These are phyloP conservation scores for Cylindrodendrum hubeiense DNA, from an alignment of 2,329 filamentous ascomycete species.

Conservation along the genomic window DNA sequence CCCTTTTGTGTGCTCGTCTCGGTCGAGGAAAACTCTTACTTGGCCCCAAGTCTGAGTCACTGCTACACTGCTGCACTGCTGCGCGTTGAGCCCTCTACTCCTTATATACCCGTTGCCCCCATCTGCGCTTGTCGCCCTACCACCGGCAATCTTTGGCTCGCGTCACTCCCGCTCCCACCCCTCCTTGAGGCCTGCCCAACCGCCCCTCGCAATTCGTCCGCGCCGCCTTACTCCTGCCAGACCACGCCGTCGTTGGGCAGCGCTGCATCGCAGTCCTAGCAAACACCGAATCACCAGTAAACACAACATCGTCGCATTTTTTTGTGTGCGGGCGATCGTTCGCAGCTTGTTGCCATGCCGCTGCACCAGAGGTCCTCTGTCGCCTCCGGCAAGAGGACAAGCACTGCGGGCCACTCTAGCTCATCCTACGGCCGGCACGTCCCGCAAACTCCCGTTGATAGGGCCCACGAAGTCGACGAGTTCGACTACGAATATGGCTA, in stretches of 20 bases:
- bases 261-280: constrained; percentile 44
- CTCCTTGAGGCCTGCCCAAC: constrained; percentile 30
- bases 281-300: constrained; percentile 36
- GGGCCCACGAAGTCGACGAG: constrained; percentile 32
- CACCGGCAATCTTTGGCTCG: constrained; percentile 33
- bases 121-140: constrained; percentile 30
- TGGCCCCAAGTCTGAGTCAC: constrained; percentile 21
- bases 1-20: constrained; percentile 11
- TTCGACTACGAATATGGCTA: constrained; percentile 42
- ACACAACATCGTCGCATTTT: constrained; percentile 34
- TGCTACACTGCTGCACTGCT: constrained; percentile 5
- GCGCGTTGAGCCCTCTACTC: constrained; percentile 22
- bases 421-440: constrained; percentile 32
- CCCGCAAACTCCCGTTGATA: constrained; percentile 31
- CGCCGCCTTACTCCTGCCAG: constrained; percentile 43
- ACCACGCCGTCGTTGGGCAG: constrained; percentile 46
- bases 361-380: constrained; percentile 44
- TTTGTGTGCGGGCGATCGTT: constrained; percentile 33
- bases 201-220: constrained; percentile 38
- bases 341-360: constrained; percentile 44
- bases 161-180: constrained; percentile 40
- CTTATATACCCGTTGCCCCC: constrained; percentile 29
- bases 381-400: constrained; percentile 43
- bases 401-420: constrained; percentile 38
- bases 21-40: constrained; percentile 16